Evolutionary conservation across 2,329 filamentous ascomycete genomes (phyloP).

Genomic region (Lachnellula suecica): DNA sequence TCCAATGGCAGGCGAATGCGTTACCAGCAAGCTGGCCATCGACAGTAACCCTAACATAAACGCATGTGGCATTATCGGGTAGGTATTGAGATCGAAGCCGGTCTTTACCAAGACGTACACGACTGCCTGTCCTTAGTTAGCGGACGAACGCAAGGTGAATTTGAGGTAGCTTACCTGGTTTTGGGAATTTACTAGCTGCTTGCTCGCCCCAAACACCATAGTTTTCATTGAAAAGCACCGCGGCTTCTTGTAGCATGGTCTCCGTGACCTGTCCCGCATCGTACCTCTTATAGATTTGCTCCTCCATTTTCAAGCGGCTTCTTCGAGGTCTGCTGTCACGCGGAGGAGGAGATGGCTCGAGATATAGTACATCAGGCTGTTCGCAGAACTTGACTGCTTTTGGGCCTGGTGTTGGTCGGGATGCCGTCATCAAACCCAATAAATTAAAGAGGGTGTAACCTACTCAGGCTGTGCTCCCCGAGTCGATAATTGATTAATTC

Average conservation of each 20-base stretch:
- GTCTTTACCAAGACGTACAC: slow-evolving; percentile 22
- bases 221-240: not conserved
- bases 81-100: slow-evolving; percentile 37
- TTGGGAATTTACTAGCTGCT: not conserved
- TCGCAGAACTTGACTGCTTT: slow-evolving; percentile 9
- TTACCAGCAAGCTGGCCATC: slow-evolving; percentile 35
- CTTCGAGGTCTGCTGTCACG: slow-evolving; percentile 7
- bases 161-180: slow-evolving; percentile 4
- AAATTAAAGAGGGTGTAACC: not conserved
- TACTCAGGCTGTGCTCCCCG: not conserved
- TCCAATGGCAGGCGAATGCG: slow-evolving; percentile 38
- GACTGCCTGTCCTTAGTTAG: slow-evolving; percentile 33
- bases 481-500: not conserved
- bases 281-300: slow-evolving; percentile 30
- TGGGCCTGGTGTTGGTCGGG: slow-evolving; percentile 4
- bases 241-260: slow-evolving; percentile 1
- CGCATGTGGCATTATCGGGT: slow-evolving; percentile 25
- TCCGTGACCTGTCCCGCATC: slow-evolving; percentile 24
- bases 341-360: slow-evolving; percentile 5
- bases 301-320: slow-evolving; percentile 25
- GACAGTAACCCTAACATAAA: slow-evolving; percentile 34
- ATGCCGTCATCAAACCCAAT: slow-evolving; percentile 5
- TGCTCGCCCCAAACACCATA: slow-evolving; percentile 3
- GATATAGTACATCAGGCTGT: slow-evolving; percentile 6
- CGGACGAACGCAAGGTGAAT: slow-evolving; percentile 25